Percentiles rank a stretch among this genome's conserved stretches.
phyloP scores from a whole-genome alignment of 306 rosid species.

The Vicia sativa region DNA sequence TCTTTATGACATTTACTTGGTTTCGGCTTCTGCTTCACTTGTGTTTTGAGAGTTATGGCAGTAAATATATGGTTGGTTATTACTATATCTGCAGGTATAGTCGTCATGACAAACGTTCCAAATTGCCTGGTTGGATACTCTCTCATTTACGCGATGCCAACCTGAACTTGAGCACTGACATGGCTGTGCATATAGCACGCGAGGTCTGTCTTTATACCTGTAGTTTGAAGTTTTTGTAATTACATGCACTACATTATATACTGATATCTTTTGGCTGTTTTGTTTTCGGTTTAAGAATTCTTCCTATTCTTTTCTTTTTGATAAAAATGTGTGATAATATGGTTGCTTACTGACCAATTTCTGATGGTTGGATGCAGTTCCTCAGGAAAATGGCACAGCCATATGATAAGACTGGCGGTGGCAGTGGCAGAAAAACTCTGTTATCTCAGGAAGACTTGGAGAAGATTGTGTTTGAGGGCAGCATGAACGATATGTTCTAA shows the following conservation, averaged over 20 bases:
- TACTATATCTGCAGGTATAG: slow-evolving; percentile 65
- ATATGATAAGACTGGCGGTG: slow-evolving; percentile 78
- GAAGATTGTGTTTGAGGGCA: slow-evolving; percentile 64
- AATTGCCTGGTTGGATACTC: slow-evolving; percentile 93
- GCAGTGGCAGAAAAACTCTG: slow-evolving; percentile 70
- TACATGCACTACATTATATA: neutral
- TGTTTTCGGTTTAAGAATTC: neutral
- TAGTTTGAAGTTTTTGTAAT: slow-evolving; percentile 8
- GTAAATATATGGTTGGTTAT: slow-evolving; percentile 18
- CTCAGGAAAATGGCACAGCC: slow-evolving; percentile 97
- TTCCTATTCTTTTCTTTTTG: neutral
- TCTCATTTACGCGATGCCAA: slow-evolving; percentile 92
- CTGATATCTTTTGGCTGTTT: neutral
- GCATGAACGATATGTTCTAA: slow-evolving; percentile 53
- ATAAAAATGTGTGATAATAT: slow-evolving; percentile 13
- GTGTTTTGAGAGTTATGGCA: slow-evolving; percentile 4
- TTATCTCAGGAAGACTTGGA: slow-evolving; percentile 83
- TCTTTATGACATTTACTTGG: neutral
- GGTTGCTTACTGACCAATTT: slow-evolving; percentile 12
- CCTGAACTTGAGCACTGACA: slow-evolving; percentile 95
- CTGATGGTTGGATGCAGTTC: slow-evolving; percentile 58
- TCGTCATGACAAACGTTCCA: slow-evolving; percentile 96
- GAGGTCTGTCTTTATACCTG: slow-evolving; percentile 58
- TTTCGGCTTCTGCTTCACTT: slow-evolving; percentile 4
- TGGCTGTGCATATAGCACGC: slow-evolving; percentile 94